A percentile compares a stretch with the other conserved stretches of the same genome.
These are phyloP conservation scores for Ogataea saltuana DNA, from an alignment of 805 yeast species.

Conservation along the genomic window DNA sequence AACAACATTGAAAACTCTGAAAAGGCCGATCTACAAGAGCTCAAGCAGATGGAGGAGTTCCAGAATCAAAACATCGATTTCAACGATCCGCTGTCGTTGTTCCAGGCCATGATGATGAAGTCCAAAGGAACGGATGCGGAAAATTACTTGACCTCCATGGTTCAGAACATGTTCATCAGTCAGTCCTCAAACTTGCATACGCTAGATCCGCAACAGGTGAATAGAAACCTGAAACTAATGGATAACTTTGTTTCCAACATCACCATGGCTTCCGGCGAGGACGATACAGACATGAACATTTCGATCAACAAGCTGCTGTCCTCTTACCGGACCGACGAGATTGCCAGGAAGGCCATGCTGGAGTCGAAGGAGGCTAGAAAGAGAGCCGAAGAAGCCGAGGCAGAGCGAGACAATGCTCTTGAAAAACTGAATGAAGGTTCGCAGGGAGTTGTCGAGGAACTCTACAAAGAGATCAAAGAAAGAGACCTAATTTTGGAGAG, in stretches of 20 bases:
- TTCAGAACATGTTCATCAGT: slow-evolving; percentile 62
- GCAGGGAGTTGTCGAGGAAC: slow-evolving; percentile 63
- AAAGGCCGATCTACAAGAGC: slow-evolving; percentile 43
- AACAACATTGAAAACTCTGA: slow-evolving; percentile 41
- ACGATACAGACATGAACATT: slow-evolving; percentile 69
- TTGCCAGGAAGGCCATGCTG: slow-evolving; percentile 68
- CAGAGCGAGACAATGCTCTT: slow-evolving; percentile 39
- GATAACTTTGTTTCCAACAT: slow-evolving; percentile 58
- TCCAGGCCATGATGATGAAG: slow-evolving; percentile 56
- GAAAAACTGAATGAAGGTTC: slow-evolving; percentile 57
- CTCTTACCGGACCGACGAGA: slow-evolving; percentile 79
- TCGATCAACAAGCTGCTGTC: slow-evolving; percentile 74
- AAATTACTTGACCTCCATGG: slow-evolving; percentile 57
- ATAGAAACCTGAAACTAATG: slow-evolving; percentile 54
- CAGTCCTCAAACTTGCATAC: slow-evolving; percentile 49
- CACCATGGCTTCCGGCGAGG: slow-evolving; percentile 51
- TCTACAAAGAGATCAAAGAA: slow-evolving; percentile 63
- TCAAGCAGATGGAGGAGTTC: slow-evolving; percentile 39
- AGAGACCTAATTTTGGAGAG: slow-evolving; percentile 57
- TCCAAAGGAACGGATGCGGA: slow-evolving; percentile 61
- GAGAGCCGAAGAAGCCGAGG: slow-evolving; percentile 43
- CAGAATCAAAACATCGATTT: slow-evolving; percentile 51
- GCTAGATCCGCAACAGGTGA: slow-evolving; percentile 41
- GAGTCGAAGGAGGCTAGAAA: slow-evolving; percentile 44
- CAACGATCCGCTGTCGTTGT: slow-evolving; percentile 71